phyloP scores from a whole-genome alignment of 2,329 filamentous ascomycete genomes.

The Colletotrichum sp. region DNA sequence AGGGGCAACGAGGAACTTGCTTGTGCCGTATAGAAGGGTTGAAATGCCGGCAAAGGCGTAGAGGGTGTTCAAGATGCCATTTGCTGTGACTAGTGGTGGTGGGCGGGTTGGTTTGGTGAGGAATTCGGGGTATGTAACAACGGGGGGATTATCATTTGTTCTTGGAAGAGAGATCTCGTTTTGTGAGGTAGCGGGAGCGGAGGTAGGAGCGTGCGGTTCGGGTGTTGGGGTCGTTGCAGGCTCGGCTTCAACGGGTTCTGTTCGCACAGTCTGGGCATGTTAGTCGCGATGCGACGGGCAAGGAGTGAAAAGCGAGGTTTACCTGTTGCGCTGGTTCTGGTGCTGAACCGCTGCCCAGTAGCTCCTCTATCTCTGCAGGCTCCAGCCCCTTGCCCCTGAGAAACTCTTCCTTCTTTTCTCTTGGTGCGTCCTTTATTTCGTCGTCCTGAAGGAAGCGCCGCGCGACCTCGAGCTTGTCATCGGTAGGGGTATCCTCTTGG shows the following conservation, averaged over 20 bases:
- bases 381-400: slow-evolving; percentile 77
- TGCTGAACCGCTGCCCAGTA: slow-evolving; percentile 52
- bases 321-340: not conserved
- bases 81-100: slow-evolving; percentile 66
- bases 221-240: not conserved
- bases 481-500: slow-evolving; percentile 13
- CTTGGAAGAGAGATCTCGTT: slow-evolving; percentile 14
- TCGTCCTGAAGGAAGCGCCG: slow-evolving; percentile 78
- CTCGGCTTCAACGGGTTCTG: slow-evolving; percentile 1
- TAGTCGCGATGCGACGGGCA: not conserved
- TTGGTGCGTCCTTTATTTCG: slow-evolving; percentile 69
- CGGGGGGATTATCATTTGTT: slow-evolving; percentile 54
- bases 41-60: slow-evolving; percentile 63
- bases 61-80: slow-evolving; percentile 62
- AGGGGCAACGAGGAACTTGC: slow-evolving; percentile 70
- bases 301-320: not conserved
- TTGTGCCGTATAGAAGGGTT: slow-evolving; percentile 72
- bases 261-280: not conserved
- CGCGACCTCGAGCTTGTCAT: slow-evolving; percentile 64
- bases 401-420: slow-evolving; percentile 77
- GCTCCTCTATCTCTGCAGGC: slow-evolving; percentile 68
- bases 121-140: slow-evolving; percentile 75
- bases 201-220: not conserved
- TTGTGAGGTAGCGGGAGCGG: not conserved
- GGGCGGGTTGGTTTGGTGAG: slow-evolving; percentile 61